Conservation (phyloP, 352 stramenopile species). For the Peronospora tabacina region DNA sequence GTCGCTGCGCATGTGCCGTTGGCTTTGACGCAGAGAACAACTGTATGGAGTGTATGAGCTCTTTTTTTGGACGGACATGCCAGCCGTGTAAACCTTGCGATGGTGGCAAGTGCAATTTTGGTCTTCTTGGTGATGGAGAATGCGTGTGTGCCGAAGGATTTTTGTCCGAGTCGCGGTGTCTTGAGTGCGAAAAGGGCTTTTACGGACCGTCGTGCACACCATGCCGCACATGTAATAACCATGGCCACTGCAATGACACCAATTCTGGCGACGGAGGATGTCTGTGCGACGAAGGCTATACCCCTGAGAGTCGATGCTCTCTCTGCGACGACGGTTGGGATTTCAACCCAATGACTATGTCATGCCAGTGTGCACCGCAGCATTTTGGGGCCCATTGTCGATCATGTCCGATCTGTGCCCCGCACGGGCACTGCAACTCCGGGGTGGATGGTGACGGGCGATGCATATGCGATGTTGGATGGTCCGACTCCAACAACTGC, state of each 20-base stretch:
- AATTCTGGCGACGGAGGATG: conserved; percentile 56
- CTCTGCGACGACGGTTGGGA: conserved; percentile 82
- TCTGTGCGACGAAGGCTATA: conserved; percentile 83
- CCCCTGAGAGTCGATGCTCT: conserved; percentile 57
- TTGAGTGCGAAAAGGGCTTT: conserved; percentile 60
- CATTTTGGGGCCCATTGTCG: conserved; percentile 74
- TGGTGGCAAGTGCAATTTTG: conserved; percentile 72
- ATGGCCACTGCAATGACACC: conserved; percentile 74
- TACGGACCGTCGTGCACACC: conserved; percentile 72
- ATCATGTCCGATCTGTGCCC: conserved; percentile 78
- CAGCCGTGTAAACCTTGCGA: conserved; percentile 75
- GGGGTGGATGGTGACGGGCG: conserved; percentile 72
- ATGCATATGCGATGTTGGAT: conserved; percentile 80
- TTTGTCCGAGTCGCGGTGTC: conserved; percentile 56
- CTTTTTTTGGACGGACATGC: conserved; percentile 69
- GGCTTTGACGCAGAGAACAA: conserved; percentile 63
- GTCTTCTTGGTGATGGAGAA: conserved; percentile 59
- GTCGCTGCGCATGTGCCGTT: conserved; percentile 77
- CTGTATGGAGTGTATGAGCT: conserved; percentile 80
- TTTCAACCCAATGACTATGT: conserved; percentile 84
- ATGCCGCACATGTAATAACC: conserved; percentile 78
- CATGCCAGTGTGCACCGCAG: conserved; percentile 74
- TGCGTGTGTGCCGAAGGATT: conserved; percentile 82
- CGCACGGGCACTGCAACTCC: conserved; percentile 77
- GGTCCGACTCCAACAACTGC: conserved; percentile 85